Evolutionary conservation across 2,329 filamentous ascomycete species (phyloP).

Genomic region (Cladorrhinum sp.): DNA sequence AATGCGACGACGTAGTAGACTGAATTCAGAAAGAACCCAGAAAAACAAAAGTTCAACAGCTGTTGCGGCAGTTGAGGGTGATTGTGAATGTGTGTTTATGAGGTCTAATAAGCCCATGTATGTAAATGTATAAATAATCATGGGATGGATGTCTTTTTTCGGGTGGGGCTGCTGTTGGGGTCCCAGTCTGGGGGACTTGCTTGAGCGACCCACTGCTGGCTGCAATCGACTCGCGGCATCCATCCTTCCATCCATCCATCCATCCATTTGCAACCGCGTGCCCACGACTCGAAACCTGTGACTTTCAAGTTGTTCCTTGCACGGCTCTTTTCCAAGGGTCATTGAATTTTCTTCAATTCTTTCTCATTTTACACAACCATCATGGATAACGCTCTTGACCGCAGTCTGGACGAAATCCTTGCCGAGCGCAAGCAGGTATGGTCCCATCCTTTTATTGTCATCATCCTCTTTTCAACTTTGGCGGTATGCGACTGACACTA

Average conservation of each 20-base stretch:
- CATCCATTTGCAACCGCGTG: slow-evolving; percentile 7
- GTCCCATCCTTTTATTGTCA: background rate
- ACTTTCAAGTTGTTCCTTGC: background rate
- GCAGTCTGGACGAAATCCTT: slow-evolving; percentile 56
- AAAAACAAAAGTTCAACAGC: slow-evolving; percentile 8
- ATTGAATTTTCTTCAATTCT: background rate
- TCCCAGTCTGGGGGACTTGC: background rate
- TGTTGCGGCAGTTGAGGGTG: background rate
- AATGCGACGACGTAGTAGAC: slow-evolving; percentile 29
- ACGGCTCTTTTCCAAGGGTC: background rate
- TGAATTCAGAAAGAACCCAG: slow-evolving; percentile 19
- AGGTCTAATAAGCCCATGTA: too few species aligned
- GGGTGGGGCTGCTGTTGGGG: background rate
- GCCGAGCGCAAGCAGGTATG: slow-evolving; percentile 41
- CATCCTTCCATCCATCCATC: too few species aligned
- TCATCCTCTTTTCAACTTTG: slow-evolving; percentile 3
- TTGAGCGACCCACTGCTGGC: background rate
- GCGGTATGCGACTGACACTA: slow-evolving; percentile 12
- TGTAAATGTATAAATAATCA: background rate
- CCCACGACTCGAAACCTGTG: background rate
- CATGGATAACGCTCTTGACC: slow-evolving; percentile 53
- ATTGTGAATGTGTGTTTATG: slow-evolving; percentile 3
- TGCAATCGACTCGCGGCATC: slow-evolving; percentile 1
- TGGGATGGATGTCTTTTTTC: background rate
- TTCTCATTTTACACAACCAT: slow-evolving; percentile 10